Base-by-base conservation (phyloP, 1,284 basidiomycete genomes). In the Rhodotorula glutinis region DNA sequence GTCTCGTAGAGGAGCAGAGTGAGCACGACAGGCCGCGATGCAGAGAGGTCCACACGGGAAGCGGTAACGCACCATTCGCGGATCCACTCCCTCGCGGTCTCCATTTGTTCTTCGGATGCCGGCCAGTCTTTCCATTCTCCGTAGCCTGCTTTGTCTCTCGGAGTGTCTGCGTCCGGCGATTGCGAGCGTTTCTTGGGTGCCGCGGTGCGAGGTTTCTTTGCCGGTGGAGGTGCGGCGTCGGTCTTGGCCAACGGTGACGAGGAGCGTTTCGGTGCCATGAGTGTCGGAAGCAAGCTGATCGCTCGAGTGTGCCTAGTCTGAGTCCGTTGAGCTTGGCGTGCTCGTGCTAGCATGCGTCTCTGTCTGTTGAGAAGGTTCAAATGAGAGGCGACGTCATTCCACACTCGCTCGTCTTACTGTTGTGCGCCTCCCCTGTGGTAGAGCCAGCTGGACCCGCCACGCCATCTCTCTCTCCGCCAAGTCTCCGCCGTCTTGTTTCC, bases 121-220 rank as follows among this genome's bases (percentile, higher is more conserved):
- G 71, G 73, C 73, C 73, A 74, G 65, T 73, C 64, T 27, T 51
- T 64, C 70, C 67, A 74, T 53, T 51, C 60, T 5, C 63, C 63
- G 14, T 49, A 33, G 27, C 66, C 71, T 8, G 33, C 41, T 3
- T 33, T 53, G 27, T 58, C 53, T 25, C 19, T 29, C 17, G 21
- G 17, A 5, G 16, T 8, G 17, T 19, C 17, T 3, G 56, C 21
- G 0, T 55, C 19, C 10, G 62, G 27, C 11, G 47, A 27, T 19
- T 44, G 51, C 0, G 49, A 3, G 11, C 43, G 43, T 4, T 52
- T 63, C 30, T 53, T 62, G 2, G 53, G 10, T 1, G 59, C 40
- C 13, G 64, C 53, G 14, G 49, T 25, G 10, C 49, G 49, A 10
- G 49, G 49, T 29, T 51, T 51, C 49, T 51, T 51, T 4, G 46